phyloP scores from a whole-genome alignment of 139 green algal genomes.

The Dunaliella primolecta region DNA sequence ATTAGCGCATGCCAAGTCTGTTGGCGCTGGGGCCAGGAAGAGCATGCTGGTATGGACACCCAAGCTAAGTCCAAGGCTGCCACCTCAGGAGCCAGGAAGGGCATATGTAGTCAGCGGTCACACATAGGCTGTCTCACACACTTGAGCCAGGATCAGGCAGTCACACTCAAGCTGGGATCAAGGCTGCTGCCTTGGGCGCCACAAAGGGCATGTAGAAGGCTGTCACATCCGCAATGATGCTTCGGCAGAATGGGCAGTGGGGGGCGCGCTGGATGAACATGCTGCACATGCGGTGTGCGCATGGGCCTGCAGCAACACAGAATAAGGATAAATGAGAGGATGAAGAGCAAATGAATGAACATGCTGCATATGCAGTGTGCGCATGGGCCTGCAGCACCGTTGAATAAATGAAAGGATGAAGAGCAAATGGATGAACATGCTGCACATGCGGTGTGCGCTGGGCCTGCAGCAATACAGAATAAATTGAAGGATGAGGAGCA shows the following conservation, averaged over 20 bases:
- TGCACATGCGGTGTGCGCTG: constrained; percentile 26
- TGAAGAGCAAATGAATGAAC: constrained; percentile 29
- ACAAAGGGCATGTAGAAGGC: not conserved
- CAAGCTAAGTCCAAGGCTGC: too few species aligned
- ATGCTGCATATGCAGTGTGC: constrained; percentile 24
- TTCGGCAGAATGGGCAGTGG: constrained; percentile 38
- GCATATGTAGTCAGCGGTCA: too few species aligned
- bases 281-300: constrained; percentile 25
- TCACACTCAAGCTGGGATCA: too few species aligned
- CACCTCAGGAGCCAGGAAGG: too few species aligned
- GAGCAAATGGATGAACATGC: constrained; percentile 30
- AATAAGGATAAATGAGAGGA: not conserved
- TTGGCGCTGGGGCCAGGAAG: too few species aligned
- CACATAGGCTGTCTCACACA: too few species aligned
- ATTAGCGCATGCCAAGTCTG: too few species aligned
- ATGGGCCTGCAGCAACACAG: constrained; percentile 14
- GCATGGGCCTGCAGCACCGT: constrained; percentile 19
- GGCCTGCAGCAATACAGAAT: constrained; percentile 4
- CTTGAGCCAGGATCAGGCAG: too few species aligned
- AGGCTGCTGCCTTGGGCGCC: too few species aligned
- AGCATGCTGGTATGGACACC: too few species aligned
- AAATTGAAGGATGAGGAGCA: not conserved
- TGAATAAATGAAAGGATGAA: not conserved
- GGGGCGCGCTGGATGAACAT: constrained; percentile 25
- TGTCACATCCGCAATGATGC: constrained; percentile 13